phyloP scores from a whole-genome alignment of 352 stramenopile genomes.

The Phytophthora sojae region DNA sequence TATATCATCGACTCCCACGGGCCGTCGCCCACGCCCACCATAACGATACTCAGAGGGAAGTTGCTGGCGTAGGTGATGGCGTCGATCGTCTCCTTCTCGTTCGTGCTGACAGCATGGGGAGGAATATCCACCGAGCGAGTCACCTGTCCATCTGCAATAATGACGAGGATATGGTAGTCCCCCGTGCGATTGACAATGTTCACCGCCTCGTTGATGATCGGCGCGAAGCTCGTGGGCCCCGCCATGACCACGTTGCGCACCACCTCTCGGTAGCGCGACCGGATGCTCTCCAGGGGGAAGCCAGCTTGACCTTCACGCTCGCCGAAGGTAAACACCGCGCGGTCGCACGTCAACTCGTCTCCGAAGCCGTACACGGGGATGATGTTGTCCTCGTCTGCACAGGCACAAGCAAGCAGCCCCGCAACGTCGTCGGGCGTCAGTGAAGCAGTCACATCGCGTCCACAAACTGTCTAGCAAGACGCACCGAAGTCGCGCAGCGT shows the following conservation, averaged over 20 bases:
- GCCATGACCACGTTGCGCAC: slow-evolving; percentile 81
- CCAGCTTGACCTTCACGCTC: slow-evolving; percentile 44
- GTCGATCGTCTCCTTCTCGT: slow-evolving; percentile 90
- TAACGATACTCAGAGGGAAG: slow-evolving; percentile 83
- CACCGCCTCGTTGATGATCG: slow-evolving; percentile 87
- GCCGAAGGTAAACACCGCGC: slow-evolving; percentile 80
- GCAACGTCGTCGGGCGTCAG: not conserved
- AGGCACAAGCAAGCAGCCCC: slow-evolving; percentile 1
- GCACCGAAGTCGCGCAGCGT: slow-evolving; percentile 80
- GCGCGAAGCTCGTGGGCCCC: slow-evolving; percentile 86
- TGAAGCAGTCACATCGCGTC: not conserved
- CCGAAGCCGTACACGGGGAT: slow-evolving; percentile 89
- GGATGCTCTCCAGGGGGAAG: slow-evolving; percentile 75
- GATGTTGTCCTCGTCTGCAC: slow-evolving; percentile 82
- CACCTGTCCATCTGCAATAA: slow-evolving; percentile 89
- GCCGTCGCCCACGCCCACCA: slow-evolving; percentile 83
- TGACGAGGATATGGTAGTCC: slow-evolving; percentile 88
- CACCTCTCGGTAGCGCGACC: slow-evolving; percentile 72
- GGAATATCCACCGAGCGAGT: slow-evolving; percentile 86
- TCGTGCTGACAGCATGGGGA: slow-evolving; percentile 76
- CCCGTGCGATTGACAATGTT: slow-evolving; percentile 82
- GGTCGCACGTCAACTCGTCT: slow-evolving; percentile 80
- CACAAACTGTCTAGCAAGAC: slow-evolving; percentile 8
- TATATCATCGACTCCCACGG: slow-evolving; percentile 87
- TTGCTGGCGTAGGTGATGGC: slow-evolving; percentile 84